Percentiles rank a stretch among this genome's conserved stretches.
Evolutionary conservation across 306 rosid genomes (phyloP).

Genomic region (Lupinus albus): DNA sequence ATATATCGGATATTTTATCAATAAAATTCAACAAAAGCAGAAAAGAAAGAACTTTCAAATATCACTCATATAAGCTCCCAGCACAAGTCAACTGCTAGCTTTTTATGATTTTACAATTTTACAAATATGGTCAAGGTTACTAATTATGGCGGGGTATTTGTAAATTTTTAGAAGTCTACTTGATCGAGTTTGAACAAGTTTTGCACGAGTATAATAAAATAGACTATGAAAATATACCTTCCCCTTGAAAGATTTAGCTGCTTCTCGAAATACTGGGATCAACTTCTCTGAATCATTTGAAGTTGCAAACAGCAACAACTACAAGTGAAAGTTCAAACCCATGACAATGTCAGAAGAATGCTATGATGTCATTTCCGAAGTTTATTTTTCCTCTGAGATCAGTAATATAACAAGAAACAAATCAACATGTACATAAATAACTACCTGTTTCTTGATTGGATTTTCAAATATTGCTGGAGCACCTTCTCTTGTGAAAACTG

Average conservation of each 20-base stretch:
- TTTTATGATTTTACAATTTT: background rate
- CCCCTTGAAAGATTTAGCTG: slow-evolving; percentile 85
- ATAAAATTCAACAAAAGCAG: slow-evolving; percentile 23
- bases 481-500: slow-evolving; percentile 77
- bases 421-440: slow-evolving; percentile 25
- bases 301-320: slow-evolving; percentile 77
- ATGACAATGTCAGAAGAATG: slow-evolving; percentile 23
- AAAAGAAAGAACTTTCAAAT: slow-evolving; percentile 28
- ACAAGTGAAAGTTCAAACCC: slow-evolving; percentile 39
- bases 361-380: slow-evolving; percentile 7
- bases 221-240: slow-evolving; percentile 59
- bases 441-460: slow-evolving; percentile 90
- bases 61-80: background rate
- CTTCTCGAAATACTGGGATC: slow-evolving; percentile 72
- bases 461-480: slow-evolving; percentile 88
- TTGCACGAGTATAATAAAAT: slow-evolving; percentile 6
- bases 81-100: background rate
- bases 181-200: background rate
- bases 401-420: slow-evolving; percentile 1
- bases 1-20: background rate
- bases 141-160: background rate
- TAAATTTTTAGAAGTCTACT: background rate
- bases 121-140: slow-evolving; percentile 13
- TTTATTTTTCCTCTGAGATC: slow-evolving; percentile 24
- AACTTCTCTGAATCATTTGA: slow-evolving; percentile 72